A percentile compares a stretch with the other conserved stretches of the same genome.
Evolutionary conservation across 2,329 filamentous ascomycete genomes (phyloP).

Genomic region (Cyclaneusma minus): DNA sequence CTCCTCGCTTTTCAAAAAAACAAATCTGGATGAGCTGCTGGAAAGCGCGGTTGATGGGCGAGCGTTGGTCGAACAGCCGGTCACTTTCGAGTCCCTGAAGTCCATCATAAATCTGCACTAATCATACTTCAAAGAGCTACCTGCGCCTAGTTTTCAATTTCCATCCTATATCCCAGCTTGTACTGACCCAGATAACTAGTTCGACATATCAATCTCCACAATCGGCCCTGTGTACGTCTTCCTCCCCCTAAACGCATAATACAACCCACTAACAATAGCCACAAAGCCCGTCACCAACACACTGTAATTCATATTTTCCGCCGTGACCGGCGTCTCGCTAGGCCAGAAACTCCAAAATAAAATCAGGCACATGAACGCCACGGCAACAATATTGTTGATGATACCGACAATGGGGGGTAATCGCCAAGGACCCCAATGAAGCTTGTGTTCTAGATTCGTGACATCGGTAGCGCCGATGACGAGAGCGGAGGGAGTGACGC

Average conservation of each 20-base stretch:
- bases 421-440: conserved; percentile 40
- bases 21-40: too few relatives aligned
- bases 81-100: conserved; percentile 38
- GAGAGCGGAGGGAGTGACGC: conserved; percentile 6
- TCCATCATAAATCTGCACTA: conserved; percentile 42
- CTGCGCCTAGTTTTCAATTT: too few relatives aligned
- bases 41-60: conserved; percentile 26
- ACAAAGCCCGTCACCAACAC: conserved; percentile 21
- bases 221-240: conserved; percentile 22
- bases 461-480: neutral
- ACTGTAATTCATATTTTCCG: conserved; percentile 34
- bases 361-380: conserved; percentile 34
- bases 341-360: conserved; percentile 42
- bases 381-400: conserved; percentile 36
- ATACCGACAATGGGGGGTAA: conserved; percentile 33
- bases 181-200: too few relatives aligned
- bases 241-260: conserved; percentile 20
- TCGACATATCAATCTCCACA: conserved; percentile 17
- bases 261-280: conserved; percentile 27
- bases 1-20: too few relatives aligned
- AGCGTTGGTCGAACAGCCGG: conserved; percentile 19
- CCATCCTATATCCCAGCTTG: too few relatives aligned
- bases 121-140: too few relatives aligned
- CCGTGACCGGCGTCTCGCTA: conserved; percentile 24
- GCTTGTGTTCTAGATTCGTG: conserved; percentile 5